phyloP scores from a whole-genome alignment of 2,329 filamentous ascomycete species.

The Penicillium glabrum region DNA sequence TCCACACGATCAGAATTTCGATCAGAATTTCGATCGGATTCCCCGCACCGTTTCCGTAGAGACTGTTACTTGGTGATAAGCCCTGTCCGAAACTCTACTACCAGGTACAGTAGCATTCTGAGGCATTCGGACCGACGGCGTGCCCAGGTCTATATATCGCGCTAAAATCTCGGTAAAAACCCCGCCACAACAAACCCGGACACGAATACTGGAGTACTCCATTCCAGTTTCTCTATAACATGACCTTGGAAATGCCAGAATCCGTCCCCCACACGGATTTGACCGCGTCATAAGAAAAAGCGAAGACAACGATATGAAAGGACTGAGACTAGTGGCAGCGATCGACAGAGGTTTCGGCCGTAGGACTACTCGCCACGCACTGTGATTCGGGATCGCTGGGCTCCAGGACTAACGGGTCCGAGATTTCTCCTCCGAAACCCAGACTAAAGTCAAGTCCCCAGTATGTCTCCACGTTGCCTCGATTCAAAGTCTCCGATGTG shows the following conservation, averaged over 20 bases:
- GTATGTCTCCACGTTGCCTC: slow-evolving; percentile 2
- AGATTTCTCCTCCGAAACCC: slow-evolving; percentile 26
- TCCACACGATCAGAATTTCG: slow-evolving; percentile 11
- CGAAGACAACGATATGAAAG: not conserved
- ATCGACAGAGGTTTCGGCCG: slow-evolving; percentile 13
- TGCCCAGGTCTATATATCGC: too few relatives aligned
- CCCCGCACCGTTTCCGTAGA: slow-evolving; percentile 6
- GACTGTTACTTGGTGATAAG: not conserved
- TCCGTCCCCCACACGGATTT: not conserved
- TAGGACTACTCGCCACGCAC: not conserved
- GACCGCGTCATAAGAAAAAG: slow-evolving; percentile 7
- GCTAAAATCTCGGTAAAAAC: too few relatives aligned
- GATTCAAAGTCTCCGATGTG: not conserved
- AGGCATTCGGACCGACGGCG: too few relatives aligned
- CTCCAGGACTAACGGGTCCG: slow-evolving; percentile 16
- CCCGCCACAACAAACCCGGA: not conserved
- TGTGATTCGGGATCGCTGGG: slow-evolving; percentile 22
- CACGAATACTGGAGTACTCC: not conserved
- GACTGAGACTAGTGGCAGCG: slow-evolving; percentile 2
- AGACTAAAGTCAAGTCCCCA: slow-evolving; percentile 6
- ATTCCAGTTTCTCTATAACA: not conserved
- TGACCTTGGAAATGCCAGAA: not conserved
- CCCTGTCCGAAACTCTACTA: too few relatives aligned
- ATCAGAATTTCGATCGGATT: slow-evolving; percentile 16
- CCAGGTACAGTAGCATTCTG: too few relatives aligned